A percentile compares a stretch with the other conserved stretches of the same genome.
Evolutionary conservation across 371 early-diverging fungal species (phyloP).

Genomic region (Dichotomocladium elegans): DNA sequence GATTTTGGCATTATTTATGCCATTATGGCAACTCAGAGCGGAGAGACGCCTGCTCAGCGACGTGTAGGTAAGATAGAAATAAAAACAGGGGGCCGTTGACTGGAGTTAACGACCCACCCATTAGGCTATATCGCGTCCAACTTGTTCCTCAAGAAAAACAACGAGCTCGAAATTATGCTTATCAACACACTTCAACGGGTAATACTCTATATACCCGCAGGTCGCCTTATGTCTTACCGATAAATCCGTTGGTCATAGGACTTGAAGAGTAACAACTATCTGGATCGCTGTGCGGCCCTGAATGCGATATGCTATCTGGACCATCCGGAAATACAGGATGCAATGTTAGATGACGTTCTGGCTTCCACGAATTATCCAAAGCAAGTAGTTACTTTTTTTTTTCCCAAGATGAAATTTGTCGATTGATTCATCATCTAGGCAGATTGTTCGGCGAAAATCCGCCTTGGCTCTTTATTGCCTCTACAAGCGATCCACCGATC

Average conservation of each 20-base stretch:
- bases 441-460: slow-evolving; percentile 45
- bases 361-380: slow-evolving; percentile 27
- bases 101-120: too few relatives aligned
- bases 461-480: slow-evolving; percentile 30
- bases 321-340: slow-evolving; percentile 33
- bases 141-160: slow-evolving; percentile 32
- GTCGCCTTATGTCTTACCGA: neutral
- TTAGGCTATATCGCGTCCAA: slow-evolving; percentile 48
- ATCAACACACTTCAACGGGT: slow-evolving; percentile 53
- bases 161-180: slow-evolving; percentile 48
- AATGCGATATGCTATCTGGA: slow-evolving; percentile 38
- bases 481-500: slow-evolving; percentile 17
- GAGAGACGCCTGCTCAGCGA: slow-evolving; percentile 36
- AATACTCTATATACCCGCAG: too few relatives aligned
- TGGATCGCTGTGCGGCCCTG: slow-evolving; percentile 39
- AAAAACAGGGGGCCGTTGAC: neutral
- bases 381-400: slow-evolving; percentile 13
- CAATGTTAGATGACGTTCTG: slow-evolving; percentile 26
- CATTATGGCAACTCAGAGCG: slow-evolving; percentile 52
- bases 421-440: slow-evolving; percentile 20
- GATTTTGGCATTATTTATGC: slow-evolving; percentile 53
- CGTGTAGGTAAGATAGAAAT: slow-evolving; percentile 31
- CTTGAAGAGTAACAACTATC: slow-evolving; percentile 33
- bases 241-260: slow-evolving; percentile 15
- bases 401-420: neutral